phyloP scores from a whole-genome alignment of 495 filamentous ascomycete genomes.

The Mycothermus thermophilus region DNA sequence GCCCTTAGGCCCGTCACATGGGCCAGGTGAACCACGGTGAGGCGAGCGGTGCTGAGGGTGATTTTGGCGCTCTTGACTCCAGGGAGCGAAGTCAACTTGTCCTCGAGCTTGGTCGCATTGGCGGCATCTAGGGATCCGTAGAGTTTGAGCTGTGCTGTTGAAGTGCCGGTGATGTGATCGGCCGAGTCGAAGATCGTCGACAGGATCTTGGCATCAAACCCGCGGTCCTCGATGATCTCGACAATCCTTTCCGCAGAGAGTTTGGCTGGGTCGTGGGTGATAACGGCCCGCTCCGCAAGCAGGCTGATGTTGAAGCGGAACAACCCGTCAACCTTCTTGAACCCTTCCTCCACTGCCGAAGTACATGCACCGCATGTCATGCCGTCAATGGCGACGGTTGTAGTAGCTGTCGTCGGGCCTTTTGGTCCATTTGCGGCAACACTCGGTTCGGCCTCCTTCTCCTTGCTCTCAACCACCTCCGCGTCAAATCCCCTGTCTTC shows the following conservation, averaged over 20 bases:
- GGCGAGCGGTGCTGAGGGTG: constrained; percentile 50
- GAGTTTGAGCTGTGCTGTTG: constrained; percentile 61
- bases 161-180: constrained; percentile 33
- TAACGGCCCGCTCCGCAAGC: constrained; percentile 79
- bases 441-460: constrained; percentile 20
- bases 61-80: constrained; percentile 65
- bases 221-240: constrained; percentile 83
- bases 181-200: constrained; percentile 38
- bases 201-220: constrained; percentile 79
- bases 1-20: constrained; percentile 60
- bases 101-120: constrained; percentile 58
- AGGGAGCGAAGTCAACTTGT: constrained; percentile 44
- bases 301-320: constrained; percentile 87
- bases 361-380: constrained; percentile 98
- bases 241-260: constrained; percentile 59
- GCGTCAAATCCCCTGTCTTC: constrained; percentile 91
- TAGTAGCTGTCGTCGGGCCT: constrained; percentile 38
- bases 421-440: constrained; percentile 17
- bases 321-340: constrained; percentile 60
- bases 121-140: constrained; percentile 62
- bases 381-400: constrained; percentile 80
- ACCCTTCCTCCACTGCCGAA: constrained; percentile 71
- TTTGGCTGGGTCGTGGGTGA: constrained; percentile 61
- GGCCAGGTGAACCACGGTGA: constrained; percentile 57
- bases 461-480: constrained; percentile 46